Percentiles rank a stretch among this genome's conserved stretches.
phyloP scores from a whole-genome alignment of 2,329 filamentous ascomycete genomes.

The Albophoma yamanashiensis region DNA sequence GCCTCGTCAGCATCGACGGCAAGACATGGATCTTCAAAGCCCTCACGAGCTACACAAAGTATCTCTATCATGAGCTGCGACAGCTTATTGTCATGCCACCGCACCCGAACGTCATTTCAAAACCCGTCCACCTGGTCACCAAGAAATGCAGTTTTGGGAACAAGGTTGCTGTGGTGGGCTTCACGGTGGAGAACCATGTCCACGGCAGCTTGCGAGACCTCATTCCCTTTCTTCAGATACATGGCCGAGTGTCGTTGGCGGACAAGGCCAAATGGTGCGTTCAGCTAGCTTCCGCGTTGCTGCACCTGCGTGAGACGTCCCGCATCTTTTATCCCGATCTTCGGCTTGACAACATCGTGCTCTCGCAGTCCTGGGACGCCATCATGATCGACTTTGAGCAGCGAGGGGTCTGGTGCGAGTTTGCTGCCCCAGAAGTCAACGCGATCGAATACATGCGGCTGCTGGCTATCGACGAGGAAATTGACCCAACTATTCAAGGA shows the following conservation, averaged over 20 bases:
- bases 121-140: constrained; percentile 42
- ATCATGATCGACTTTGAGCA: constrained; percentile 54
- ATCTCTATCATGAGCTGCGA: constrained; percentile 50
- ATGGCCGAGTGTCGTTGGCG: constrained; percentile 27
- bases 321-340: constrained; percentile 46
- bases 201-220: constrained; percentile 45
- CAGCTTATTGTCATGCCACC: constrained; percentile 39
- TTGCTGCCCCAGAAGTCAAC: constrained; percentile 49
- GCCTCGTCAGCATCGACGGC: constrained; percentile 34
- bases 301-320: constrained; percentile 35
- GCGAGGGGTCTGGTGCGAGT: constrained; percentile 52
- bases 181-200: constrained; percentile 42
- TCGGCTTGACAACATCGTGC: constrained; percentile 48
- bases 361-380: constrained; percentile 33
- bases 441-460: constrained; percentile 47
- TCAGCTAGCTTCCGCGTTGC: constrained; percentile 40
- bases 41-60: constrained; percentile 45
- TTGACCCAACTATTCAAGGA: constrained; percentile 25
- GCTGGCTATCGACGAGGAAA: constrained; percentile 37
- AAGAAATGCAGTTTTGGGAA: constrained; percentile 45
- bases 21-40: constrained; percentile 45
- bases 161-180: constrained; percentile 45
- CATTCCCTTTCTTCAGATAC: constrained; percentile 38
- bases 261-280: constrained; percentile 42
- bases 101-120: constrained; percentile 41